Evolutionary conservation across 257 asterid species (phyloP).

Genomic region (Solanum gandarillasii): DNA sequence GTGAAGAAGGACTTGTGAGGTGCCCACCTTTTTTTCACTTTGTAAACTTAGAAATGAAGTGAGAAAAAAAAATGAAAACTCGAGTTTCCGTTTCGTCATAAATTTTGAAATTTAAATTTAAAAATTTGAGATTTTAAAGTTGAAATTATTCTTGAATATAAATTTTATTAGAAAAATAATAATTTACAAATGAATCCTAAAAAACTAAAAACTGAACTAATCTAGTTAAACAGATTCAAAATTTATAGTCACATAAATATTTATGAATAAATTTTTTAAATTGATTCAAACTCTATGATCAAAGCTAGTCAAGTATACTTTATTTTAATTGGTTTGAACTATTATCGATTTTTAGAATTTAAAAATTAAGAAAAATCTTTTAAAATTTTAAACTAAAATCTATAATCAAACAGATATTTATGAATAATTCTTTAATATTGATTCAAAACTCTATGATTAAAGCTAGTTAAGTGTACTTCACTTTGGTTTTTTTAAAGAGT

Average conservation of each 20-base stretch:
- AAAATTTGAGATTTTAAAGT: background rate
- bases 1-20: background rate
- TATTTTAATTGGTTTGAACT: background rate
- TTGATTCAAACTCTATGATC: no score
- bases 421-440: background rate
- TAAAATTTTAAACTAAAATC: background rate
- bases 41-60: background rate
- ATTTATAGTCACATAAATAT: no score
- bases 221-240: background rate
- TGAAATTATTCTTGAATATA: no score
- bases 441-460: background rate
- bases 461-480: background rate
- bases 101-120: background rate
- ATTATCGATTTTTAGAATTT: no score
- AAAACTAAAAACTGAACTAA: no score
- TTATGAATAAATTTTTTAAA: no score
- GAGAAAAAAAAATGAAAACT: background rate
- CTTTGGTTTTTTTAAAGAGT: background rate
- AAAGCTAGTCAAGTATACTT: background rate
- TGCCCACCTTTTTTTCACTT: background rate
- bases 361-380: no score
- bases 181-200: no score
- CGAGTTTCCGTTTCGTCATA: no score
- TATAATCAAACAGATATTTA: no score
- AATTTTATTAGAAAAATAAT: no score